Base-by-base conservation (phyloP, 306 rosid genomes). In the Hylodesmum podocarpum region DNA sequence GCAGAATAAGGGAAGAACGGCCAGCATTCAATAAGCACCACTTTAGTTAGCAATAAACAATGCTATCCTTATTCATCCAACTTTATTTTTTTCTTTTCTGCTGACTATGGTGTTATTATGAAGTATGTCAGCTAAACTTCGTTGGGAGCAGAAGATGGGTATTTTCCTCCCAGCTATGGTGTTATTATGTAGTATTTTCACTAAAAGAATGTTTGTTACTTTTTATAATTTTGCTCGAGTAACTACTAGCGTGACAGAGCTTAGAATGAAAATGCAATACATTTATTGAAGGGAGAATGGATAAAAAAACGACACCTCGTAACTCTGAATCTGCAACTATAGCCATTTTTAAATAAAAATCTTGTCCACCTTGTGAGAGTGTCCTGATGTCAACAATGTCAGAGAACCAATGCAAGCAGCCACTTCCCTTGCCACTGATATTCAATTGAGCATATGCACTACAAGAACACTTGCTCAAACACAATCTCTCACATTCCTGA, bases 331-430 rank as follows among this genome's bases (percentile, higher is more conserved):
- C 22, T 34, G 44, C 4, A 19, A 57, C 27, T 31, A 34, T 18
- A 61, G 47, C 5, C 33, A 59, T 33, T 37, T 73, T 13, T 11
- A 63, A 12, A 58, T 65, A 51, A 50, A 76, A 65, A 2, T 76
- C 55, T 39, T 76, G 80, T 25, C 73, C 73, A 36, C 46, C 75
- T 13, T n/a, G 4, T 15, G 54, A 7, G 0, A 50, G 57, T 13
- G 8, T 40, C 57, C 64, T 81, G 2, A 67, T 53, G 65, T 84
- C 88, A 58, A 78, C 6, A 27, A 84, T 37, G 22, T 72, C 15
- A 43, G 25, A 16, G 15, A 74, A 76, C 88, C 90, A 84, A 46
- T 81, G 46, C 50, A 82, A 3, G 76, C 88, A 84, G 4, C 90
- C 88, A 47, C 73, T 72, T 53, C 77, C 83, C 18, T 5, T 2